These are phyloP conservation scores for Phytophthora citricola DNA, from an alignment of 352 stramenopile genomes.

Conservation along the genomic window DNA sequence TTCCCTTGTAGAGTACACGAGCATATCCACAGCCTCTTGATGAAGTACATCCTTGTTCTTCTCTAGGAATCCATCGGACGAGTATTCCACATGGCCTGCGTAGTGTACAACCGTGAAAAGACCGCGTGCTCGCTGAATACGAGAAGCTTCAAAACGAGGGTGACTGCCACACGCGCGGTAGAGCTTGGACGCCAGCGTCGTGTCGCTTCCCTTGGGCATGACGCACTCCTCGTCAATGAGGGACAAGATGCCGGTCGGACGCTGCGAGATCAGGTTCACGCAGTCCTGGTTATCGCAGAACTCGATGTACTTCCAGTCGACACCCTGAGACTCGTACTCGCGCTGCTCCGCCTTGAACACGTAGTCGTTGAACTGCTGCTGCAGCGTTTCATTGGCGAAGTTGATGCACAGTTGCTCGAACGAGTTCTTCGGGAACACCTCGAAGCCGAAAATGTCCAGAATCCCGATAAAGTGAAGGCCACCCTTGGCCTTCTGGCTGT, in stretches of 20 bases:
- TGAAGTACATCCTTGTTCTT: conserved; percentile 91
- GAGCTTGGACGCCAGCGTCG: conserved; percentile 82
- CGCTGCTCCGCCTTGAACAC: conserved; percentile 89
- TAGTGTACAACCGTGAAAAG: conserved; percentile 87
- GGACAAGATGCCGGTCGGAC: conserved; percentile 80
- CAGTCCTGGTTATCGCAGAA: conserved; percentile 91
- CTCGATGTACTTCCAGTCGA: conserved; percentile 87
- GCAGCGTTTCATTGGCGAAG: conserved; percentile 90
- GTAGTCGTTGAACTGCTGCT: conserved; percentile 91
- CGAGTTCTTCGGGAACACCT: conserved; percentile 91
- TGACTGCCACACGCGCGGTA: conserved; percentile 74
- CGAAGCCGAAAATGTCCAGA: conserved; percentile 94
- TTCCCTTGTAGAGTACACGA: conserved; percentile 73
- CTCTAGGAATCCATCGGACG: conserved; percentile 73
- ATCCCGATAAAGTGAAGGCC: conserved; percentile 87
- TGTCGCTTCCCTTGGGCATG: conserved; percentile 87
- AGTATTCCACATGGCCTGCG: conserved; percentile 84
- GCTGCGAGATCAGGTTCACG: conserved; percentile 91
- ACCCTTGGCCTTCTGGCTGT: conserved; percentile 68
- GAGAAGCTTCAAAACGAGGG: conserved; percentile 69
- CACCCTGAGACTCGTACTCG: conserved; percentile 84
- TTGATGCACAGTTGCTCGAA: conserved; percentile 94
- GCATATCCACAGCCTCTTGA: conserved; percentile 82
- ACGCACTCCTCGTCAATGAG: conserved; percentile 91
- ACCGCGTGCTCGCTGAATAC: conserved; percentile 77